Base-by-base conservation (phyloP, 805 yeast genomes). In the Diddensiella caesifluorescens region DNA sequence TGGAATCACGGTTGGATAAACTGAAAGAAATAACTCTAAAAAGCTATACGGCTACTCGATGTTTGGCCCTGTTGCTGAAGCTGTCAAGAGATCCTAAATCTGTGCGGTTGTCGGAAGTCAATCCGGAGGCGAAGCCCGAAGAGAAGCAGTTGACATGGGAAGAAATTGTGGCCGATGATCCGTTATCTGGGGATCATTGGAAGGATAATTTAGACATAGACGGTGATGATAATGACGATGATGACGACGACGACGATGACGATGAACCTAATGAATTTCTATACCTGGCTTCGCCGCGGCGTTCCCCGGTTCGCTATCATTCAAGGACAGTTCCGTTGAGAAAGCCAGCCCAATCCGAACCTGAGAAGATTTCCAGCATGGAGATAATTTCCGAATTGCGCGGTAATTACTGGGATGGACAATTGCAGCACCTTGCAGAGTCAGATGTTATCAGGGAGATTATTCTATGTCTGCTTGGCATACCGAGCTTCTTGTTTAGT, bases 101-200 rank as follows among this genome's bases (percentile, higher is more conserved):
- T 16, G 4, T 10, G 3, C 22, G 21, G 9, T 22, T 32, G 4
- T 13, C 32, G 18, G 31, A 21, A 2, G 10, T 25, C 6, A 12
- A 9, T 19, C 16, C 12, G 31, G 22, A 21, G 6, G 37, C 20
- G 5, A 15, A 4, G 27, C 26, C 12, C 15, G 12, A 20, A 15
- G 29, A 23, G 18, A 30, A 15, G 5, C 6, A 25, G 19, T 35
- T 46, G 7, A 45, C 49, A 2, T 58, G 61, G 61, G 33, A 41
- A 2, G 57, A 55, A 4, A 58, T 58, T n/a, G 20, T 56, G 12
- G 44, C 22, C 5, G 57, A 51, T 7, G 61, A 56, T 5, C 61
- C 61, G 5, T 36, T 58, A 15, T 42, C 41, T 12, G 62, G 62
- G 1, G 58, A 53, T 12, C 60, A 57, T 36, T 58, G 63, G 63